Evolutionary conservation across 768 basidiomycete species (phyloP).

Genomic region (Galerina sulciceps): DNA sequence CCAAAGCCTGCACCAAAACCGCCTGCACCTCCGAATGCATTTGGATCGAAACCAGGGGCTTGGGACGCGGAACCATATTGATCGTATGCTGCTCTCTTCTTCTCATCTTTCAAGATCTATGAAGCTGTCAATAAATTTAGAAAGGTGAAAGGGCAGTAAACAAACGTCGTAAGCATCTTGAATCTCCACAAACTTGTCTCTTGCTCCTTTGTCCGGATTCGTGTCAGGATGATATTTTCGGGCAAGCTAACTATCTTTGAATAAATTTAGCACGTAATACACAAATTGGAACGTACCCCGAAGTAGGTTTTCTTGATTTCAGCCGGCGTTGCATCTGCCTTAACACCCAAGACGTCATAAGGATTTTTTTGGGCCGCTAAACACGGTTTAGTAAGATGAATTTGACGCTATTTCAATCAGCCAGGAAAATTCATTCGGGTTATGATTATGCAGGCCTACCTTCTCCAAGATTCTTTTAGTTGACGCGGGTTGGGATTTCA

Average conservation of each 20-base stretch:
- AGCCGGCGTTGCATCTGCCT: constrained; percentile 76
- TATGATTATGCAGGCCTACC: constrained; percentile 31
- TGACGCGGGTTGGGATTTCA: constrained; percentile 22
- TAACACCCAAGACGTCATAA: constrained; percentile 89
- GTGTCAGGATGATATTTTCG: constrained; percentile 99
- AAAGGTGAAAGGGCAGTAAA: constrained; percentile 4
- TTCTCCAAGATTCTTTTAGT: constrained; percentile 39
- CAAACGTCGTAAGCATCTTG: constrained; percentile 94
- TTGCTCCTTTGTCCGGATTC: constrained; percentile 88
- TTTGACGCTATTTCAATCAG: constrained; percentile 57
- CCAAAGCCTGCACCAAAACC: constrained; percentile 21
- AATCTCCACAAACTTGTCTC: constrained; percentile 95
- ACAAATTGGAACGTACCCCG: constrained; percentile 58
- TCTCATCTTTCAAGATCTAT: constrained; percentile 92
- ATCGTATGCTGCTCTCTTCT: constrained; percentile 90
- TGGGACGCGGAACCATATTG: constrained; percentile 92
- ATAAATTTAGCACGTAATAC: constrained; percentile 8
- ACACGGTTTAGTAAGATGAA: constrained; percentile 70
- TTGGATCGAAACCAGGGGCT: constrained; percentile 92
- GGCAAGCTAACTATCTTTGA: constrained; percentile 68
- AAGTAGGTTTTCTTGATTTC: constrained; percentile 99
- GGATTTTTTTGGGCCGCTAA: constrained; percentile 77
- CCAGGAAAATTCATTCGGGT: constrained; percentile 4
- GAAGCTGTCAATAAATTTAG: constrained; percentile 17
- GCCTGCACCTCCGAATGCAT: constrained; percentile 61